phyloP scores from a whole-genome alignment of 768 basidiomycete species.

The Podaxis sp. region DNA sequence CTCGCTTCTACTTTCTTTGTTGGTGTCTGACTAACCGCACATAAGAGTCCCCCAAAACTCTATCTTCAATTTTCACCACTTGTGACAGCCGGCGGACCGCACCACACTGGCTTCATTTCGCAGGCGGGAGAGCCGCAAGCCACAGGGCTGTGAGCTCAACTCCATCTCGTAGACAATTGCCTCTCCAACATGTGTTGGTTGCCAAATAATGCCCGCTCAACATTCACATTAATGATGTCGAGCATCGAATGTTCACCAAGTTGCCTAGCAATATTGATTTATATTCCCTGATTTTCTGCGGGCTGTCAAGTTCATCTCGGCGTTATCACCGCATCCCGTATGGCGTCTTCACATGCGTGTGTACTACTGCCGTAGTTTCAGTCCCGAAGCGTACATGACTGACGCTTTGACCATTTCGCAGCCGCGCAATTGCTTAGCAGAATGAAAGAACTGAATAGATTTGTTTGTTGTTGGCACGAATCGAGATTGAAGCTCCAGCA shows the following conservation, averaged over 20 bases:
- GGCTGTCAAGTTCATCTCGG: neutral
- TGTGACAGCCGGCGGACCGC: neutral
- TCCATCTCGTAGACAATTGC: neutral
- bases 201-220: neutral
- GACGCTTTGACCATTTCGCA: neutral
- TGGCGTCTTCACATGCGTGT: neutral
- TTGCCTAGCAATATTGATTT: slow-evolving; percentile 7
- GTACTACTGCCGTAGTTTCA: neutral
- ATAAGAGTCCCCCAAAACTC: neutral
- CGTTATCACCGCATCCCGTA: neutral
- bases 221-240: slow-evolving; percentile 2
- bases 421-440: neutral
- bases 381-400: neutral
- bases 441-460: neutral
- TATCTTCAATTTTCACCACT: neutral
- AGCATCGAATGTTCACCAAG: neutral
- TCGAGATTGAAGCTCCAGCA: neutral
- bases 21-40: neutral
- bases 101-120: neutral
- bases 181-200: neutral
- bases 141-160: neutral
- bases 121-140: neutral
- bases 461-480: slow-evolving; percentile 1
- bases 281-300: neutral
- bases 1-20: neutral